phyloP scores from a whole-genome alignment of 164 flowering plant genomes.

The Cinnamomum chago region DNA sequence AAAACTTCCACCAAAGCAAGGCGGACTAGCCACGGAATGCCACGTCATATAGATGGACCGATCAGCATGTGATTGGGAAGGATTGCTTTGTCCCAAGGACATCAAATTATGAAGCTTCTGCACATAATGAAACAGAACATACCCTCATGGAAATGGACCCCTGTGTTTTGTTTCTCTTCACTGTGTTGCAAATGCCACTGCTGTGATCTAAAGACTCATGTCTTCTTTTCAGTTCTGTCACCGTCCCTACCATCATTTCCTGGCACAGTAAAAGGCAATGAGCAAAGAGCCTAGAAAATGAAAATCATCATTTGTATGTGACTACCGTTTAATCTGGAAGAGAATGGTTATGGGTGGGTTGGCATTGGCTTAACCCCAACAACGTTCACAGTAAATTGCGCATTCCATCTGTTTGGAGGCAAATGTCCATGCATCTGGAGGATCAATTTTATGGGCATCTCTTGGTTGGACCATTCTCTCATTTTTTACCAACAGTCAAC shows the following conservation, averaged over 20 bases:
- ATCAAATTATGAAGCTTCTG: background rate
- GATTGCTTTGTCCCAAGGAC: no score
- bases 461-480: background rate
- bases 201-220: constrained; percentile 38
- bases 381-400: no score
- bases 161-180: constrained; percentile 55
- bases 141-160: constrained; percentile 53
- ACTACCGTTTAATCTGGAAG: background rate
- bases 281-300: background rate
- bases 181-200: constrained; percentile 27
- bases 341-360: background rate
- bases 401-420: background rate
- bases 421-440: background rate
- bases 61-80: background rate
- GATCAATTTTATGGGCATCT: background rate
- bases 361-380: no score
- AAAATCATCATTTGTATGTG: background rate
- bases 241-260: constrained; percentile 25
- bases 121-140: background rate
- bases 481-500: no score
- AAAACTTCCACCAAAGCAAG: background rate
- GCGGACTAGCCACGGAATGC: background rate
- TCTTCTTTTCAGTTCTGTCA: constrained; percentile 61
- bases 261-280: background rate
- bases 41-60: background rate